Conservation (phyloP, 2,329 filamentous ascomycete species). For the Fusarium chuoi region DNA sequence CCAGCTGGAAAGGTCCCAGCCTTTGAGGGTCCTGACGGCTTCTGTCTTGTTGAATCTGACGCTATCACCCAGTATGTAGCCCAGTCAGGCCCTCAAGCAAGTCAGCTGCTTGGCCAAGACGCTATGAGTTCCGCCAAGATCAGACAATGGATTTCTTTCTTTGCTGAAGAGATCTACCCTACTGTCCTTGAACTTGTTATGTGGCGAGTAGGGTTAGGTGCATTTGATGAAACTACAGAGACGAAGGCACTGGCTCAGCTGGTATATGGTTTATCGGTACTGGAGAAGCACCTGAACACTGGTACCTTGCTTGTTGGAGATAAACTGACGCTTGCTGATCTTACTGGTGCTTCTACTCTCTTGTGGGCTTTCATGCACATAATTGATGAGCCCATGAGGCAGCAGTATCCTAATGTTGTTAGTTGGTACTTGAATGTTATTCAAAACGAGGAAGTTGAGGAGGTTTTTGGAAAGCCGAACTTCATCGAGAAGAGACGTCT, state of each 20-base stretch:
- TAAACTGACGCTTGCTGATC: neutral
- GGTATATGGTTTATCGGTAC: neutral
- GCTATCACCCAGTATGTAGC: constrained; percentile 1
- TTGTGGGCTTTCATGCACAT: constrained; percentile 1
- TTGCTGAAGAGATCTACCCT: neutral
- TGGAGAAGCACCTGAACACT: neutral
- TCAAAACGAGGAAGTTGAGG: neutral
- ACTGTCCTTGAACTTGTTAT: neutral
- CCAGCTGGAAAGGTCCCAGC: neutral
- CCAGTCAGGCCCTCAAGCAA: neutral
- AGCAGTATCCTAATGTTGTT: neutral
- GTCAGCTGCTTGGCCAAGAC: neutral
- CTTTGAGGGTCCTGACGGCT: neutral
- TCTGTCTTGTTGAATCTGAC: neutral
- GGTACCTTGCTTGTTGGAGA: neutral
- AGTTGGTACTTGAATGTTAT: neutral
- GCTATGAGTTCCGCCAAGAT: neutral
- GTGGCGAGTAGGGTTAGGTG: neutral
- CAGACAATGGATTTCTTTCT: constrained; percentile 9
- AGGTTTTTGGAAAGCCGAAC: neutral
- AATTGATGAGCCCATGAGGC: constrained; percentile 3
- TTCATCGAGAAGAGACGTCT: neutral
- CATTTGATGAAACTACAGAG: neutral
- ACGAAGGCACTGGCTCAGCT: neutral
- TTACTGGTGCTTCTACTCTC: neutral